Evolutionary conservation across 306 rosid genomes (phyloP), one percentile per base, ranked within the genome.

Genomic region (Benincasa hispida): DNA sequence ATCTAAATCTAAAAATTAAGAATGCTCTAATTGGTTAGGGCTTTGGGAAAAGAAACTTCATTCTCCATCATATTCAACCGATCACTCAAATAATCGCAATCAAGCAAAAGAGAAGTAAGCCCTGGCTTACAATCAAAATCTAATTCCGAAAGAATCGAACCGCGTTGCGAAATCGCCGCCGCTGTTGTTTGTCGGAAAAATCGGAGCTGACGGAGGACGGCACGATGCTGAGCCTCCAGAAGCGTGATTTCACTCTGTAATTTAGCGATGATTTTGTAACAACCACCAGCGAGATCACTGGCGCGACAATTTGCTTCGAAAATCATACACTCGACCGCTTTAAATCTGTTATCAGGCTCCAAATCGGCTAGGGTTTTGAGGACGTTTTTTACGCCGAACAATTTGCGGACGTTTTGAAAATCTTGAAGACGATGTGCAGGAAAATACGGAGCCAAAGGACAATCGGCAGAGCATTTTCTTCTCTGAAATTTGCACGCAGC

Each of bases 401-500:
- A 17, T 17, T 22, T 56, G 54, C 34, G 68, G n/a, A 60, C 78
- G 25, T 56, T 56, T 21, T 32, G 55, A 5, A 75, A 75, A 4
- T 54, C 51, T 12, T 7, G 45, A 9, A n/a, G 0, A 6, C 53
- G 66, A 37, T 55, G 0, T 0, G 78, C 34, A 8, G 78, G 78
- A 22, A 75, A 75, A 55, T 30, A 75, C 1, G 68, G 68, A 10
- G 78, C 67, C 22, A 75, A 24, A 21, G 51, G 78, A 27, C 78
- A 75, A 8, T 56, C 48, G 1, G 7, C 32, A 1, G 21, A 15
- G 78, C 78, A 75, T 39, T 21, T 75, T 75, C 78, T 56, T 24
- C 78, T 32, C 37, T 75, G 78, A 1, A 18, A 75, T 57, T 56
- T 75, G 18, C 78, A 75, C 7, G 65, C 63, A n/a, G 77, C 77